These are phyloP conservation scores for Mycena maculata DNA, from an alignment of 768 basidiomycete genomes.

Conservation along the genomic window DNA sequence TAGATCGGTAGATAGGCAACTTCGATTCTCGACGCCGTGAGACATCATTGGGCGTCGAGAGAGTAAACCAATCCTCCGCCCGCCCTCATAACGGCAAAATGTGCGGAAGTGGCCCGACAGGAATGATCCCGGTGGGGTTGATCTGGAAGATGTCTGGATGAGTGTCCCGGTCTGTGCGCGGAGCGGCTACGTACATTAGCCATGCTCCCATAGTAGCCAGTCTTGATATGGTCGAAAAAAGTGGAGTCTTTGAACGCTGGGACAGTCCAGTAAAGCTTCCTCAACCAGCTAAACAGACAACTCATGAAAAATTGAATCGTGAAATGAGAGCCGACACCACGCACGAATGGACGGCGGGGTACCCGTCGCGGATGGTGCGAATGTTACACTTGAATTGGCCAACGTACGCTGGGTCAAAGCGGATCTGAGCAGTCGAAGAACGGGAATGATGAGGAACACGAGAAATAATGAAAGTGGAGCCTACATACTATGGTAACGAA, in stretches of 20 bases:
- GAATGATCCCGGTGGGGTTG: slow-evolving; percentile 18
- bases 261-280: slow-evolving; percentile 93
- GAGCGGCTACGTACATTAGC: slow-evolving; percentile 8
- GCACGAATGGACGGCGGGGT: slow-evolving; percentile 81
- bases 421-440: slow-evolving; percentile 73
- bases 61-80: too few species aligned
- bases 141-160: neutral
- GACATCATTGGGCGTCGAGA: too few species aligned
- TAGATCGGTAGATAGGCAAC: too few species aligned
- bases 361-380: slow-evolving; percentile 85
- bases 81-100: slow-evolving; percentile 19
- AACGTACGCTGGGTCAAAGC: slow-evolving; percentile 91
- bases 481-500: slow-evolving; percentile 89
- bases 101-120: slow-evolving; percentile 19
- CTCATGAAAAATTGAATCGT: neutral
- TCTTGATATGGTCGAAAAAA: slow-evolving; percentile 90
- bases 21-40: too few species aligned
- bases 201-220: slow-evolving; percentile 76
- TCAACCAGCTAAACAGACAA: slow-evolving; percentile 69
- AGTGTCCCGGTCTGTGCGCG: neutral
- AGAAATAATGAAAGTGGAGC: neutral
- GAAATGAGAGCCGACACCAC: slow-evolving; percentile 38
- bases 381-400: slow-evolving; percentile 95
- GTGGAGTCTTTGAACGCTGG: slow-evolving; percentile 89
- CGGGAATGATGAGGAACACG: neutral